These are phyloP conservation scores for Wallacemonas sp. DNA, from an alignment of 208 protist genomes.

Conservation along the genomic window DNA sequence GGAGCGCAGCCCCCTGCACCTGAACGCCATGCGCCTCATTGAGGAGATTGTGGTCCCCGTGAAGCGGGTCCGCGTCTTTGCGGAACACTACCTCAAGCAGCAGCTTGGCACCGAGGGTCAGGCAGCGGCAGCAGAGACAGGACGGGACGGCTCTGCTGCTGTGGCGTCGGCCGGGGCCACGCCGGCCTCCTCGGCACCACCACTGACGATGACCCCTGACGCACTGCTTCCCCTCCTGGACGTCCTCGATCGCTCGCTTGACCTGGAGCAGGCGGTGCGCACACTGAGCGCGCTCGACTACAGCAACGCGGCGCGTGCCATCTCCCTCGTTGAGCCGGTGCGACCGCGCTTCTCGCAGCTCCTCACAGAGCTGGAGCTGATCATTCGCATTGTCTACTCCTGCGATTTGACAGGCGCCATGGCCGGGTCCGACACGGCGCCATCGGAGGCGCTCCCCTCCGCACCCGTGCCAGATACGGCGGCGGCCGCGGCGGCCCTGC, in stretches of 20 bases:
- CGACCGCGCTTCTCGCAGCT: background rate
- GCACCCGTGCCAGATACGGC: too few relatives aligned
- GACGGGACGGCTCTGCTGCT: too few relatives aligned
- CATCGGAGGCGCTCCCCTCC: too few relatives aligned
- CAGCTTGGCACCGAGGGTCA: background rate
- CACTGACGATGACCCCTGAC: too few relatives aligned
- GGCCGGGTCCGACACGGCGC: too few relatives aligned
- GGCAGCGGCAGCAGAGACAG: too few relatives aligned
- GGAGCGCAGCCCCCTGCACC: slow-evolving; percentile 15
- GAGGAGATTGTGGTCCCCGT: background rate
- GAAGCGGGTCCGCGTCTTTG: slow-evolving; percentile 3
- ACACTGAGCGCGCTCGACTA: slow-evolving; percentile 12
- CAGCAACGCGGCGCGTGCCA: slow-evolving; percentile 3
- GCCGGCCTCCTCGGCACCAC: too few relatives aligned
- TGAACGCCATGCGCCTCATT: background rate
- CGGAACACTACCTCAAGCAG: background rate
- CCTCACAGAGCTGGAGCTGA: slow-evolving; percentile 1
- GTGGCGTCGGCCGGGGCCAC: too few relatives aligned
- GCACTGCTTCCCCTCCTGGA: slow-evolving; percentile 2
- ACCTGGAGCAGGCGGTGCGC: slow-evolving; percentile 1
- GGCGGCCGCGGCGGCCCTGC: slow-evolving; percentile 15
- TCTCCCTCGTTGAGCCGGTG: background rate
- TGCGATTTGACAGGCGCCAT: background rate
- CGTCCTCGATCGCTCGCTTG: slow-evolving; percentile 7
- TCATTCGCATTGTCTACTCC: slow-evolving; percentile 10